These are phyloP conservation scores for Talaromyces stipitatus DNA, from an alignment of 495 filamentous ascomycete species.

Conservation along the genomic window DNA sequence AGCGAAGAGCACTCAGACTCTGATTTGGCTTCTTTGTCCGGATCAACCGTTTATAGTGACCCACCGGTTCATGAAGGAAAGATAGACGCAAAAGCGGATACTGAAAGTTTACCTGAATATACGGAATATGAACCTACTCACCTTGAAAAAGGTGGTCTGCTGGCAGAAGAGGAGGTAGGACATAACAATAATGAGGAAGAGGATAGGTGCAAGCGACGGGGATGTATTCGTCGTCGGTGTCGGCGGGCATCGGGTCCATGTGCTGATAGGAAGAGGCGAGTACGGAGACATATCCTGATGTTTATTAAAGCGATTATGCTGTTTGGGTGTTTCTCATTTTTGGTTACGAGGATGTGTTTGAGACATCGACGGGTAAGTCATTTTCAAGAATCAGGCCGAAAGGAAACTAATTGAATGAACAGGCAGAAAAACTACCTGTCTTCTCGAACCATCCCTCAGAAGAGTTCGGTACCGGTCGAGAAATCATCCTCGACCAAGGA, in stretches of 20 bases:
- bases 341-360: not conserved
- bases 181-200: not conserved
- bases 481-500: conserved; percentile 8
- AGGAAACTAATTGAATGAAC: not conserved
- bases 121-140: not conserved
- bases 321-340: not conserved
- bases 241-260: not conserved
- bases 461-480: not conserved
- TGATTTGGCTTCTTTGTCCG: not conserved
- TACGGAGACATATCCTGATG: not conserved
- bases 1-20: not conserved
- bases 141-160: not conserved
- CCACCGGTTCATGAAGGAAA: not conserved
- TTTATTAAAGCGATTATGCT: not conserved
- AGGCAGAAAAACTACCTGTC: not conserved
- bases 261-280: not conserved
- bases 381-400: not conserved
- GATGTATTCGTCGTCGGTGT: not conserved
- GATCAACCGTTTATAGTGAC: not conserved
- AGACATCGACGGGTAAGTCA: not conserved
- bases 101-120: not conserved
- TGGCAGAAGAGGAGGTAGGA: not conserved
- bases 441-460: not conserved
- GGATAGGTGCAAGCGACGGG: not conserved
- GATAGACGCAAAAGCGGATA: not conserved